Evolutionary conservation across 441 rosid genomes (phyloP).

Genomic region (Euphorbia corollata): DNA sequence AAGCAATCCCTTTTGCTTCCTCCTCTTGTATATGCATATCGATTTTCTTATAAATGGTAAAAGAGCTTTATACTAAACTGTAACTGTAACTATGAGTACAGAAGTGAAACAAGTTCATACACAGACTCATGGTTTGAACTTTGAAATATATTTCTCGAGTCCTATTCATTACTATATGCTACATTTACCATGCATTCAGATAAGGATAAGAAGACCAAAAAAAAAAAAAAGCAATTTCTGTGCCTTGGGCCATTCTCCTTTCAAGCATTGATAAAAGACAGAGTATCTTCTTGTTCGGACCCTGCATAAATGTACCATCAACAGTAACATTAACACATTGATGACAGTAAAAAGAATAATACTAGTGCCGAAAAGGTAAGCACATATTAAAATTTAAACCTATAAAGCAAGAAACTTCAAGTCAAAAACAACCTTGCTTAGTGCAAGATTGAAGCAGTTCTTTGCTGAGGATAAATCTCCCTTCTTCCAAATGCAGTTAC

Average conservation of each 20-base stretch:
- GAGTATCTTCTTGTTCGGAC: conserved; percentile 62
- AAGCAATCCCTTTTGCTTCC: not conserved
- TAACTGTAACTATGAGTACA: too few species aligned
- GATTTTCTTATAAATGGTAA: not conserved
- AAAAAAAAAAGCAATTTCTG: conserved; percentile 18
- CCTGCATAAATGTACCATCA: conserved; percentile 31
- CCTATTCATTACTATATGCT: not conserved
- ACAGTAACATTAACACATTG: conserved; percentile 2
- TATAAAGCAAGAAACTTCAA: not conserved
- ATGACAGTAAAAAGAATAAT: not conserved
- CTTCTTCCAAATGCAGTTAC: conserved; percentile 72
- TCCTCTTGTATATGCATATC: not conserved
- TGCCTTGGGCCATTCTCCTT: conserved; percentile 68
- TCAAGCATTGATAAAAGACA: conserved; percentile 66
- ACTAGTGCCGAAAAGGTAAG: not conserved
- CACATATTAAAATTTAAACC: not conserved
- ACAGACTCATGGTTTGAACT: not conserved
- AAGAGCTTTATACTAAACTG: not conserved
- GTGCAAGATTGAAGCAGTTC: conserved; percentile 63
- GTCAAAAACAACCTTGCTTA: conserved; percentile 44
- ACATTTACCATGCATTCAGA: not conserved
- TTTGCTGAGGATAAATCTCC: conserved; percentile 62
- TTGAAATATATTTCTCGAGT: conserved; percentile 2
- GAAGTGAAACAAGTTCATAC: not conserved
- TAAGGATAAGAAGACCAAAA: not conserved